Evolutionary conservation across 1,284 basidiomycete species (phyloP).

Genomic region (Leccinum solheimii): DNA sequence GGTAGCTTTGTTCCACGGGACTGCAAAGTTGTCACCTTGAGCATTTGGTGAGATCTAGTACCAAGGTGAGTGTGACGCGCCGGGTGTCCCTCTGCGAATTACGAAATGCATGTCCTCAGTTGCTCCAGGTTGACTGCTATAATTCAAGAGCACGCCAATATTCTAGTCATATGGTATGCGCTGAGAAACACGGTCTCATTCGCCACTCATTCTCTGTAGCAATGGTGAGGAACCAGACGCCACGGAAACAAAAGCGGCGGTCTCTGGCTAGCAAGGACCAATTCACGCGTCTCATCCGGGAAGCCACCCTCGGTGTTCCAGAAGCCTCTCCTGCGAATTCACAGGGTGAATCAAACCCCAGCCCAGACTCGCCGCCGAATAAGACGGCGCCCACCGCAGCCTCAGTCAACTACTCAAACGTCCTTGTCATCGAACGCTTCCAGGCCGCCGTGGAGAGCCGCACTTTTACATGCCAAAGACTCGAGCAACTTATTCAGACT

Average conservation of each 20-base stretch:
- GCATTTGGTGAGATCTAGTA: background rate
- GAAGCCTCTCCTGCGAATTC: slow-evolving; percentile 4
- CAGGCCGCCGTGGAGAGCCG: slow-evolving; percentile 28
- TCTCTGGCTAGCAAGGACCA: slow-evolving; percentile 26
- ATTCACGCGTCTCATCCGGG: slow-evolving; percentile 25
- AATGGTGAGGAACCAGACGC: slow-evolving; percentile 17
- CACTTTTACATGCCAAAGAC: slow-evolving; percentile 28
- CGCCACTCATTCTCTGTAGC: slow-evolving; percentile 4
- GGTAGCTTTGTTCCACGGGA: background rate
- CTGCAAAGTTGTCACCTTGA: background rate
- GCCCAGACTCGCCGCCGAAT: slow-evolving; percentile 1
- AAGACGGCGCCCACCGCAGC: background rate
- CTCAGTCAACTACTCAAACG: slow-evolving; percentile 24
- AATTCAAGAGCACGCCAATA: slow-evolving; percentile 1
- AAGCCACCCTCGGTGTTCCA: slow-evolving; percentile 8
- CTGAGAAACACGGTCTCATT: background rate
- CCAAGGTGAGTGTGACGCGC: slow-evolving; percentile 6
- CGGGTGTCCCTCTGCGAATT: background rate
- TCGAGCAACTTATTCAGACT: slow-evolving; percentile 29
- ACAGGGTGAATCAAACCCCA: slow-evolving; percentile 4
- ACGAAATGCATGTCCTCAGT: background rate
- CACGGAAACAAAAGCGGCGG: slow-evolving; percentile 27
- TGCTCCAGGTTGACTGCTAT: background rate
- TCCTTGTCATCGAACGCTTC: slow-evolving; percentile 28
- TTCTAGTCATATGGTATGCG: slow-evolving; percentile 8